Evolutionary conservation across 2,329 filamentous ascomycete genomes (phyloP), one percentile per base, ranked within the genome.

Genomic region (Neocatenulostroma microsporum): DNA sequence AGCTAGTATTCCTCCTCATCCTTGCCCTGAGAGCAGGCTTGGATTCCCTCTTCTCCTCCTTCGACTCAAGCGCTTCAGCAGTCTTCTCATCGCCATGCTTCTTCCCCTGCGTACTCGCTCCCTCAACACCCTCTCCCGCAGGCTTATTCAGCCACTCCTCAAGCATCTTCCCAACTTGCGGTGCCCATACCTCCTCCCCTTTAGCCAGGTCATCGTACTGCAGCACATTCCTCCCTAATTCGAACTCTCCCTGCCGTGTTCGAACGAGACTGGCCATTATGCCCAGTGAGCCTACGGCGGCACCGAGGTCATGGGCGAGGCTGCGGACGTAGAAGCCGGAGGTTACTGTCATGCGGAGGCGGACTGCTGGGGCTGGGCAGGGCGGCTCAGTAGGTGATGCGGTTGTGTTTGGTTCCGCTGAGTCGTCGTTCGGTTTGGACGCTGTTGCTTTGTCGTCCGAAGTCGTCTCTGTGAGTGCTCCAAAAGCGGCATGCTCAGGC

Each of bases 251-350:
- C 62, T 98, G 91, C 36, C 83, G 76, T 3, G 78, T 82, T 36
- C 91, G 80, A 39, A 82, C 74, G 15, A 98, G 74, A 50, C 83
- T 79, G 15, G 84, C 78, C 89, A 98, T 96, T 47, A 91, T 71
- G 21, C 75, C 91, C 17, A 84, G 78, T 10, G 86, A 94, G 36
- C 76, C 78, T 11, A 95, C 72, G 49, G 85, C 86, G 47, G 79
- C 70, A 15, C 89, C 91, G 3, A 98, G 72, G 54, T 98, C 91
- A 57, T 96, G 87, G 51, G 86, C 88, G 49, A 98, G 78, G 40
- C 84, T 93, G 45, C 91, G 82, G 11, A 98, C 88, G 61, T 98
- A 98, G 69, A 95, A 98, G 25, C 91, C 91, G 0, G 87, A 94
- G 2, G 87, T 87, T 34, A 95, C 89, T 1, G 84, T 94, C 76